Conservation (phyloP, 352 stramenopile species). For the Thalassiosira livingstoniorum region DNA sequence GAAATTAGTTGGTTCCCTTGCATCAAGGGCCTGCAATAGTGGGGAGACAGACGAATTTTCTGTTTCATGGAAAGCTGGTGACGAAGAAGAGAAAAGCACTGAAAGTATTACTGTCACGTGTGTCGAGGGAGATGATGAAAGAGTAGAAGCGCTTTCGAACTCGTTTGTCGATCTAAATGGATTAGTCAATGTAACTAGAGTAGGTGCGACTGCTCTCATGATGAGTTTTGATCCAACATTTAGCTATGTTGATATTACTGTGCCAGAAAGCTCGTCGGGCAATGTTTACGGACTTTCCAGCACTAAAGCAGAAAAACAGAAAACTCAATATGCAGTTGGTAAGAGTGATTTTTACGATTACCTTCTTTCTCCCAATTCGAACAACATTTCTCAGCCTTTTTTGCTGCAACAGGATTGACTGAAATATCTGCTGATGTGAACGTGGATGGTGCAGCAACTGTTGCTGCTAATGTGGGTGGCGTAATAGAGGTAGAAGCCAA, state of each 20-base stretch:
- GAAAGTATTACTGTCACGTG: neutral
- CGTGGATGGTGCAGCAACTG: slow-evolving; percentile 2
- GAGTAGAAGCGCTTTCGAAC: slow-evolving; percentile 3
- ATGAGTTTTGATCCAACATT: slow-evolving; percentile 4
- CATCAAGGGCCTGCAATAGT: neutral
- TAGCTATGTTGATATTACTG: neutral
- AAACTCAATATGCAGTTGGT: no score
- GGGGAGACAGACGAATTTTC: neutral
- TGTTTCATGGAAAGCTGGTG: neutral
- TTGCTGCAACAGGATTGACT: slow-evolving; percentile 24
- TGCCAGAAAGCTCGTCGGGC: neutral
- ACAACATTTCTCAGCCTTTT: no score
- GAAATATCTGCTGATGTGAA: neutral
- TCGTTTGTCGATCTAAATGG: no score
- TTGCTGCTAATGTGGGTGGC: slow-evolving; percentile 29
- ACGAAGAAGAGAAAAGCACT: neutral
- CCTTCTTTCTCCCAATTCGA: no score
- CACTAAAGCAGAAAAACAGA: slow-evolving; percentile 16
- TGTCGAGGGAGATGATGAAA: neutral
- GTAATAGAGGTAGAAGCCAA: slow-evolving; percentile 24
- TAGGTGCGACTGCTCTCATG: neutral
- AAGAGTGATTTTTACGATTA: no score
- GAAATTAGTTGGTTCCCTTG: neutral
- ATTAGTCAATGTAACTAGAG: no score
- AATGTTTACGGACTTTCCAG: slow-evolving; percentile 9